Evolutionary conservation across 495 filamentous ascomycete genomes (phyloP).

Genomic region (Aspergillus egyptiacus): DNA sequence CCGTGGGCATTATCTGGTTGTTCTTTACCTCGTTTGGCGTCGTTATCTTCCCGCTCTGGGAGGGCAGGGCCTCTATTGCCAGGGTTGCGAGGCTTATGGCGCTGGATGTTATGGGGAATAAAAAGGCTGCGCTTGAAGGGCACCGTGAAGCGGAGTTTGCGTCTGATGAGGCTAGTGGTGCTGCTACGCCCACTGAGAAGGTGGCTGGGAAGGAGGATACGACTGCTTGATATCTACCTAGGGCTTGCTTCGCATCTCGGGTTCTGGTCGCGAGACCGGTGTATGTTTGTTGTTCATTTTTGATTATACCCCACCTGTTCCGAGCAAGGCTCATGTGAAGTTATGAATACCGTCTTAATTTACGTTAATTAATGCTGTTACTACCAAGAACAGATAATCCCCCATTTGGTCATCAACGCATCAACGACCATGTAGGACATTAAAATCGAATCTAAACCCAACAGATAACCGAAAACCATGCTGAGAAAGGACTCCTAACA

Average conservation of each 20-base stretch:
- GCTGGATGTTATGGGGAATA: conserved; percentile 62
- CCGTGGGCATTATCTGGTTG: conserved; percentile 82
- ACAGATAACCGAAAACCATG: no score
- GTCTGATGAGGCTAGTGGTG: conserved; percentile 7
- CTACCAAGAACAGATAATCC: no score
- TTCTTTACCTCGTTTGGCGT: conserved; percentile 70
- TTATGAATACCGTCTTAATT: no score
- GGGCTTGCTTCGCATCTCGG: no score
- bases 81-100: conserved; percentile 61
- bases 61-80: conserved; percentile 64
- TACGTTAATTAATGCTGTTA: no score
- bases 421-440: no score
- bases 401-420: no score
- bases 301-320: conserved; percentile 12
- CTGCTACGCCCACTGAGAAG: conserved; percentile 15
- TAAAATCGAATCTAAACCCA: no score
- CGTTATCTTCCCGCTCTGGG: conserved; percentile 76
- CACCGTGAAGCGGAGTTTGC: conserved; percentile 9
- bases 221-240: neutral
- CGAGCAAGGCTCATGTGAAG: no score
- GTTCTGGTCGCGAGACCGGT: neutral
- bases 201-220: conserved; percentile 23
- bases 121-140: conserved; percentile 26
- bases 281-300: neutral
- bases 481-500: no score